A percentile compares a stretch with the other conserved stretches of the same genome.
These are phyloP conservation scores for Fusarium udum DNA, from an alignment of 2,329 filamentous ascomycete species.

Conservation along the genomic window DNA sequence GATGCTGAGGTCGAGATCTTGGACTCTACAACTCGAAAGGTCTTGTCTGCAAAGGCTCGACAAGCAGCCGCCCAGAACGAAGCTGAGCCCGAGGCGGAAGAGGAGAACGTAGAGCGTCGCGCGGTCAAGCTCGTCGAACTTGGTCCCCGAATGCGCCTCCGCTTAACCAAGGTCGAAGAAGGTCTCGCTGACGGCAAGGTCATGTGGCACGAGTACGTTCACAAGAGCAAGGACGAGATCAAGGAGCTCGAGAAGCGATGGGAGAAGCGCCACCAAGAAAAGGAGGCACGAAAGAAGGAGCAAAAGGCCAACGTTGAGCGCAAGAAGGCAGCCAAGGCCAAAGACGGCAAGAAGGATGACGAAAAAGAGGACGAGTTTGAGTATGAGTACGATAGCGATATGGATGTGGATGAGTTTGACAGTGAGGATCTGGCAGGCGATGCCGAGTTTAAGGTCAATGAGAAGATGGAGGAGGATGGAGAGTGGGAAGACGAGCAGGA, in stretches of 20 bases:
- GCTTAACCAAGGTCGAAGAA: slow-evolving; percentile 95
- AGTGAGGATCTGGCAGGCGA: slow-evolving; percentile 62
- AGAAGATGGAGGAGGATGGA: slow-evolving; percentile 59
- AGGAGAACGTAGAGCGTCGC: slow-evolving; percentile 77
- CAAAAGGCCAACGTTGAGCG: slow-evolving; percentile 92
- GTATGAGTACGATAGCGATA: slow-evolving; percentile 55
- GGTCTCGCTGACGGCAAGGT: slow-evolving; percentile 88
- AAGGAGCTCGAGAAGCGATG: slow-evolving; percentile 83
- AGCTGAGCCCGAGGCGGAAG: slow-evolving; percentile 57
- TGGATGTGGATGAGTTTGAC: slow-evolving; percentile 61
- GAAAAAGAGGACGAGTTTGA: slow-evolving; percentile 55
- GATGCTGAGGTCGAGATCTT: slow-evolving; percentile 94
- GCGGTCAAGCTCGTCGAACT: slow-evolving; percentile 93
- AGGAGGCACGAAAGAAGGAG: slow-evolving; percentile 80
- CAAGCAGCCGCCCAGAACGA: slow-evolving; percentile 52
- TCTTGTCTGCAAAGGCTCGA: slow-evolving; percentile 63
- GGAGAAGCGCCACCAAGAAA: slow-evolving; percentile 80
- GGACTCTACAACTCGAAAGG: slow-evolving; percentile 70
- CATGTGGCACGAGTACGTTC: slow-evolving; percentile 97
- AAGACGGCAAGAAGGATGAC: slow-evolving; percentile 51
- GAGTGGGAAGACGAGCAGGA: slow-evolving; percentile 64
- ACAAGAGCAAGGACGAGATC: slow-evolving; percentile 82
- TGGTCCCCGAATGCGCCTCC: slow-evolving; percentile 86
- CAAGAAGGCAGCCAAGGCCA: slow-evolving; percentile 69
- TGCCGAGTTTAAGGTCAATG: slow-evolving; percentile 60